Evolutionary conservation across 2,329 filamentous ascomycete species (phyloP).

Genomic region (Sporothrix dimorphospora): DNA sequence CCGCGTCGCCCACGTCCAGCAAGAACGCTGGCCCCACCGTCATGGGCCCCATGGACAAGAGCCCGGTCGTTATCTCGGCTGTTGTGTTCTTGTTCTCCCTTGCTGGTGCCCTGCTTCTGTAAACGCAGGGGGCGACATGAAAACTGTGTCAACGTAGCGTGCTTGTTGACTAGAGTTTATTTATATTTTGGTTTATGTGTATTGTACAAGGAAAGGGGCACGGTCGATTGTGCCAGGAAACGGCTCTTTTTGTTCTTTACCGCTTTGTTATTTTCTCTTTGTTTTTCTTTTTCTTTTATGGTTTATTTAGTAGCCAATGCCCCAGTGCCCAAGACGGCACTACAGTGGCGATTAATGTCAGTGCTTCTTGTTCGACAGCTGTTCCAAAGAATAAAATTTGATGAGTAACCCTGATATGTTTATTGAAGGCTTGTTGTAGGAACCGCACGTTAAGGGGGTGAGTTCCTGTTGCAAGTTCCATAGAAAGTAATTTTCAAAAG

Average conservation of each 20-base stretch:
- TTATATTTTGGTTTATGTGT: background rate
- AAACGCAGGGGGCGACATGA: slow-evolving; percentile 30
- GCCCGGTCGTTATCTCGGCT: slow-evolving; percentile 43
- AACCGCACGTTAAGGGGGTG: background rate
- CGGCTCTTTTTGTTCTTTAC: background rate
- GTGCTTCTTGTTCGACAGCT: background rate
- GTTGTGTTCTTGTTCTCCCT: slow-evolving; percentile 45
- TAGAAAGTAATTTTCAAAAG: no score
- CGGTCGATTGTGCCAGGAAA: background rate
- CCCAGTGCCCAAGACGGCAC: background rate
- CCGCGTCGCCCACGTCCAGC: slow-evolving; percentile 39
- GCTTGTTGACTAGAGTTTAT: background rate
- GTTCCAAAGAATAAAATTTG: background rate
- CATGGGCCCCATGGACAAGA: slow-evolving; percentile 44
- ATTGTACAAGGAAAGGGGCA: background rate
- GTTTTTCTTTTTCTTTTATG: background rate
- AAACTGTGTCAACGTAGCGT: background rate
- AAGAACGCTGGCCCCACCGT: slow-evolving; percentile 39
- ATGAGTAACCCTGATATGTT: background rate
- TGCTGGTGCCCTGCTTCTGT: slow-evolving; percentile 47
- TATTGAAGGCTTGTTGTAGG: background rate
- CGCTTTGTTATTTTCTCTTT: background rate
- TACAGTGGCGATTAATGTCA: background rate
- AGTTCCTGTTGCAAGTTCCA: no score
- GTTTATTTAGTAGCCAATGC: background rate